A percentile compares a stretch with the other conserved stretches of the same genome.
Conservation (phyloP, 495 filamentous ascomycete genomes). For the Lasiosphaeria miniovina region DNA sequence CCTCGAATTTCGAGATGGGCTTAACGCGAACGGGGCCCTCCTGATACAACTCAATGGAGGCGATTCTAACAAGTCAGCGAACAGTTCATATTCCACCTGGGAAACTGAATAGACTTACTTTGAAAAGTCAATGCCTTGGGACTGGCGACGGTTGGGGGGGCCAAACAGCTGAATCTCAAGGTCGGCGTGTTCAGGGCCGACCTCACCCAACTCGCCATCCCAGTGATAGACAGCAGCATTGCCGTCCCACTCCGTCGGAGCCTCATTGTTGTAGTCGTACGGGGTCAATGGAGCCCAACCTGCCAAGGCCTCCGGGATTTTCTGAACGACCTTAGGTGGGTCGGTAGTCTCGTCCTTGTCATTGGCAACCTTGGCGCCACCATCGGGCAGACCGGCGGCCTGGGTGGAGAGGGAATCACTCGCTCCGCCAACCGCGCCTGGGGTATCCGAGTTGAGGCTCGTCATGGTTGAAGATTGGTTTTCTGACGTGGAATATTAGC, state of each 20-base stretch:
- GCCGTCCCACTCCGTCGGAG: constrained; percentile 30
- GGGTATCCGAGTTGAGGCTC: neutral
- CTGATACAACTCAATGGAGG: constrained; percentile 55
- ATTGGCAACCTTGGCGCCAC: neutral
- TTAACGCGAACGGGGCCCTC: constrained; percentile 54
- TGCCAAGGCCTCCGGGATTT: constrained; percentile 10
- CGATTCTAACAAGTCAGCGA: constrained; percentile 44
- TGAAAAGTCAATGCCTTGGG: constrained; percentile 45
- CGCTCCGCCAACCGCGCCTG: neutral
- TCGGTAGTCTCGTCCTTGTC: constrained; percentile 15
- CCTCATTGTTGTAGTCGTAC: constrained; percentile 43
- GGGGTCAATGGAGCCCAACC: constrained; percentile 54
- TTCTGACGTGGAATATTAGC: too few relatives aligned
- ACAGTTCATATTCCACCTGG: neutral
- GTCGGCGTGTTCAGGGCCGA: constrained; percentile 64
- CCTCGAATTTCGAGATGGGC: constrained; percentile 61
- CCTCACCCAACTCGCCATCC: constrained; percentile 79
- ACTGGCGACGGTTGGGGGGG: constrained; percentile 34
- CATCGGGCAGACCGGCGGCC: constrained; percentile 7
- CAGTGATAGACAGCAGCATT: constrained; percentile 74
- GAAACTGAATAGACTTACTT: constrained; percentile 35
- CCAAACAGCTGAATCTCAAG: constrained; percentile 76
- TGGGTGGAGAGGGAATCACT: neutral
- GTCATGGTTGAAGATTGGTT: neutral
- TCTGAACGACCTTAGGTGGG: constrained; percentile 1